These are phyloP conservation scores for Acaromyces ingoldii DNA, from an alignment of 1,284 basidiomycete genomes.

Conservation along the genomic window DNA sequence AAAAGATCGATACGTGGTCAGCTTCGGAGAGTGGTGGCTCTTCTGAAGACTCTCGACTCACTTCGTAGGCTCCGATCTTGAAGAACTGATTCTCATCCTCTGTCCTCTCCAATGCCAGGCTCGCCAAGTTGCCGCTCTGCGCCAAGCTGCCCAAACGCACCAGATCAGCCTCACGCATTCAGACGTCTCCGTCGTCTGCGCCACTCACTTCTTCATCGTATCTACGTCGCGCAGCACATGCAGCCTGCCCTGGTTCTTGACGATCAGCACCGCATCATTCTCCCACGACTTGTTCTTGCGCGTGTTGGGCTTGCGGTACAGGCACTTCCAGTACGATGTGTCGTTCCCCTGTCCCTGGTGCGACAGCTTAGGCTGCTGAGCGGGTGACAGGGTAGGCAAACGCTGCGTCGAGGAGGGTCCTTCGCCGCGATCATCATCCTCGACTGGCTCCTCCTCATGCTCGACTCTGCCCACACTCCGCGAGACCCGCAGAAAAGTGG, in stretches of 20 bases:
- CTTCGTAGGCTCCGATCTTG: not conserved
- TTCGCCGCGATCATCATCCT: too few species aligned
- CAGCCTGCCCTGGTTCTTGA: constrained; percentile 23
- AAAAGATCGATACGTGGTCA: not conserved
- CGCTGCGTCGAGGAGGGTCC: too few species aligned
- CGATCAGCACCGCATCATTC: constrained; percentile 53
- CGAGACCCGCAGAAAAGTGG: too few species aligned
- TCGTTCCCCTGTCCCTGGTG: not conserved
- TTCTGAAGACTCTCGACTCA: not conserved
- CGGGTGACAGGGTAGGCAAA: too few species aligned
- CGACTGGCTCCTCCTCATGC: too few species aligned
- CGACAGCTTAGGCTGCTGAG: too few species aligned
- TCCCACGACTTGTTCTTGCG: constrained; percentile 88
- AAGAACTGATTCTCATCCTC: not conserved
- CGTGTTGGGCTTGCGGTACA: constrained; percentile 63
- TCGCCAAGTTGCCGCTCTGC: not conserved
- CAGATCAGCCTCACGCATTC: not conserved
- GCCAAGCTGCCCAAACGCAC: not conserved
- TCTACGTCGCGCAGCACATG: constrained; percentile 34
- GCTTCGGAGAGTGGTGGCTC: not conserved
- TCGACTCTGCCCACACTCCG: too few species aligned
- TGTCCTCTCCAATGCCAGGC: not conserved
- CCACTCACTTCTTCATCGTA: constrained; percentile 22
- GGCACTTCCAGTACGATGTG: constrained; percentile 40
- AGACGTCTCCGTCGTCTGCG: not conserved